Conservation (phyloP, 345 rosid species). For the Citrus australasica region DNA sequence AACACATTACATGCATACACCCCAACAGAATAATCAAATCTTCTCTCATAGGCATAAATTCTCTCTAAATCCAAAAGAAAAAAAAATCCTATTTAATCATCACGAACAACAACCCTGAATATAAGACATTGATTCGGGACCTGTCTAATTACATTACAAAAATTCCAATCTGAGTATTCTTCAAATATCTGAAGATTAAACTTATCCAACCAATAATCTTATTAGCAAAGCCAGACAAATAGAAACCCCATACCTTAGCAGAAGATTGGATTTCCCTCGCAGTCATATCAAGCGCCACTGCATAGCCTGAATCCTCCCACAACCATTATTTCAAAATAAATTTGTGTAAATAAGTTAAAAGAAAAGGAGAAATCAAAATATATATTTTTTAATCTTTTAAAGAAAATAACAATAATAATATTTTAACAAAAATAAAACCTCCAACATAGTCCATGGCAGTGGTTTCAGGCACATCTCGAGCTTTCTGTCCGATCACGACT, state of each 20-base stretch:
- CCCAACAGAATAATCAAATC: neutral
- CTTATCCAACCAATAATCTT: neutral
- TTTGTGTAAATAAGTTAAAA: neutral
- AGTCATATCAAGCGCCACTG: conserved; percentile 92
- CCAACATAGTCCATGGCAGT: conserved; percentile 85
- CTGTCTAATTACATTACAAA: neutral
- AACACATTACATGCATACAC: neutral
- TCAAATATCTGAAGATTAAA: no score
- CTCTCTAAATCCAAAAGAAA: neutral
- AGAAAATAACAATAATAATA: neutral
- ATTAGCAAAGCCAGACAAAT: neutral
- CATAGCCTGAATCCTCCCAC: conserved; percentile 55
- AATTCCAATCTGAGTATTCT: neutral
- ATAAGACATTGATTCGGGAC: neutral
- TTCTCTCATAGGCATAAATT: neutral
- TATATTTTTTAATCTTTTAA: neutral
- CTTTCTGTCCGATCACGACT: conserved; percentile 71
- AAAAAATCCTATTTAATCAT: neutral
- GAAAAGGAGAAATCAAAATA: neutral
- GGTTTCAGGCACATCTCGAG: conserved; percentile 72
- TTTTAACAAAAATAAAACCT: conserved; percentile 38
- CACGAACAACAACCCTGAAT: neutral
- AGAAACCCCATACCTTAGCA: conserved; percentile 57
- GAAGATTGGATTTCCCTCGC: conserved; percentile 80
- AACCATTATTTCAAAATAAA: conserved; percentile 3